These are phyloP conservation scores for Pyrenophora seminiperda DNA, from an alignment of 2,329 filamentous ascomycete species.

Conservation along the genomic window DNA sequence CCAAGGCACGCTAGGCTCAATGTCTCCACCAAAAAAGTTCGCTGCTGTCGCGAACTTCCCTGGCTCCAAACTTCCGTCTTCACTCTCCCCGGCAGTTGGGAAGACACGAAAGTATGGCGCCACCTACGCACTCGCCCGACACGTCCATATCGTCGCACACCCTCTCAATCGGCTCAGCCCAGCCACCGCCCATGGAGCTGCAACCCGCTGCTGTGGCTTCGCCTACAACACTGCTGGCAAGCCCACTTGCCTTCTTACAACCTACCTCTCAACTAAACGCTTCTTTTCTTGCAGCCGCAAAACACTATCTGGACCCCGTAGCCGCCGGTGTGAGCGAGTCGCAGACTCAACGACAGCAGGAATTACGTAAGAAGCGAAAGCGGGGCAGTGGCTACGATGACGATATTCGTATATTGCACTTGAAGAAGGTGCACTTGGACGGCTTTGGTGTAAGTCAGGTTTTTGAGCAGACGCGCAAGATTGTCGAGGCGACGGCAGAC, in stretches of 20 bases:
- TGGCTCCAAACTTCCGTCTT: conserved; percentile 1
- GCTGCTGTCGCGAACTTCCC: conserved; percentile 9
- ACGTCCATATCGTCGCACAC: conserved; percentile 50
- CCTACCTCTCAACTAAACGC: conserved; percentile 70
- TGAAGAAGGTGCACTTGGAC: conserved; percentile 82
- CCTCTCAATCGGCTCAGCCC: conserved; percentile 45
- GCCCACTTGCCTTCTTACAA: conserved; percentile 77
- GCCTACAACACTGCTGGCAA: conserved; percentile 63
- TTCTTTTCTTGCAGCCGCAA: conserved; percentile 75
- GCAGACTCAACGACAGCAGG: conserved; percentile 70
- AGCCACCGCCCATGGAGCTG: conserved; percentile 44
- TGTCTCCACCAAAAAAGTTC: conserved; percentile 21
- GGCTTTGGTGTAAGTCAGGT: conserved; percentile 89
- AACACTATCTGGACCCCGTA: conserved; percentile 77
- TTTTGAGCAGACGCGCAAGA: conserved; percentile 89
- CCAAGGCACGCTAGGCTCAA: conserved; percentile 13
- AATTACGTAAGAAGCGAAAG: conserved; percentile 77
- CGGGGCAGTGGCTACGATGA: conserved; percentile 59
- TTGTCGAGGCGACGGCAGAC: conserved; percentile 69
- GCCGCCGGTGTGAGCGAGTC: conserved; percentile 74
- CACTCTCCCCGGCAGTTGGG: not conserved
- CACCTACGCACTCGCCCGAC: conserved; percentile 43
- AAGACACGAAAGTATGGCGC: conserved; percentile 36
- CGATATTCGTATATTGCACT: conserved; percentile 65
- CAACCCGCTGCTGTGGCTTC: conserved; percentile 51